Evolutionary conservation across 805 yeast species (phyloP).

Genomic region (Kodamaea sagamina): DNA sequence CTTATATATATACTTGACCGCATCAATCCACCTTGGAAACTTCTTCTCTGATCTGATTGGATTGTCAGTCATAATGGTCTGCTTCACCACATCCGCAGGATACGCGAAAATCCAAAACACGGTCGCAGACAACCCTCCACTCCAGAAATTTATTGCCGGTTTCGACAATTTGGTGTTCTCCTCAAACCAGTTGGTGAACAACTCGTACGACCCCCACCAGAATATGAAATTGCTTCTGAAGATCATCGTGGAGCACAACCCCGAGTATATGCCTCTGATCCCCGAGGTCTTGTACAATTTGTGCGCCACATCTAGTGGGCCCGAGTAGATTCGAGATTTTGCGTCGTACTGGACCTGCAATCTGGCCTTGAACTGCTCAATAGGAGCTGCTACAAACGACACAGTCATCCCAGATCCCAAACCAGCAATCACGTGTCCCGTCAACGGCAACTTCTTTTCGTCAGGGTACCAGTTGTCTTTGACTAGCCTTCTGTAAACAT

Average conservation of each 20-base stretch:
- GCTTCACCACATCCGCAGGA: conserved; percentile 87
- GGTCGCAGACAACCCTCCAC: conserved; percentile 85
- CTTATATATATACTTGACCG: conserved; percentile 66
- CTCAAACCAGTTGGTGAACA: conserved; percentile 69
- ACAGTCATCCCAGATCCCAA: conserved; percentile 92
- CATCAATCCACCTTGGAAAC: conserved; percentile 69
- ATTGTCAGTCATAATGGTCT: conserved; percentile 78
- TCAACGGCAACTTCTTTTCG: conserved; percentile 64
- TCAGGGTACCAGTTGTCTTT: conserved; percentile 64
- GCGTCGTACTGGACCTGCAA: conserved; percentile 89
- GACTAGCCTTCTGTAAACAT: conserved; percentile 68
- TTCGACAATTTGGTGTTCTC: conserved; percentile 63
- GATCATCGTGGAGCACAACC: conserved; percentile 80
- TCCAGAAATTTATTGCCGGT: conserved; percentile 82
- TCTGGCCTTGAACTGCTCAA: conserved; percentile 85
- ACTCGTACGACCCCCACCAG: conserved; percentile 94
- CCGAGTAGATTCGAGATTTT: conserved; percentile 61
- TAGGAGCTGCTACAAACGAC: conserved; percentile 93
- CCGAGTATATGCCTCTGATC: conserved; percentile 73
- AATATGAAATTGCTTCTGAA: conserved; percentile 84
- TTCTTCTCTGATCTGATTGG: conserved; percentile 61
- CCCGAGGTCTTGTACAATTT: conserved; percentile 64
- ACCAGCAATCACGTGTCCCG: conserved; percentile 75
- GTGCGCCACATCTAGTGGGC: conserved; percentile 76
- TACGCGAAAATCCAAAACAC: conserved; percentile 89